Percentiles rank a stretch among this genome's conserved stretches.
Conservation (phyloP, 202 grass and related monocot genomes). For the Panicum virgatum region DNA sequence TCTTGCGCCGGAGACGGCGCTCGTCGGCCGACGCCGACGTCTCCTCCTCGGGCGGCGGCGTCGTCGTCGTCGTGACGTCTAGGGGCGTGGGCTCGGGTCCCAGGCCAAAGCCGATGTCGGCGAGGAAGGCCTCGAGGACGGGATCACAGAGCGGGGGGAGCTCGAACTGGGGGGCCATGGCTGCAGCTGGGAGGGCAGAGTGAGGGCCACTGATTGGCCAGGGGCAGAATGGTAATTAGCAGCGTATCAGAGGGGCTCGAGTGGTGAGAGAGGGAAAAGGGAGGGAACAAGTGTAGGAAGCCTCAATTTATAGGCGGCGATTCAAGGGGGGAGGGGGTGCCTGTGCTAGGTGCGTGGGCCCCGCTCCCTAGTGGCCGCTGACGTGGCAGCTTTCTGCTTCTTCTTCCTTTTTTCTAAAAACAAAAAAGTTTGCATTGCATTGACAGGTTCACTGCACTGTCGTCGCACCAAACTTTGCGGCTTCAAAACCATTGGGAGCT, state of each 20-base stretch:
- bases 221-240: constrained; percentile 50
- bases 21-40: constrained; percentile 15
- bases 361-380: background rate
- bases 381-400: constrained; percentile 25
- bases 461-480: background rate
- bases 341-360: constrained; percentile 21
- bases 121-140: constrained; percentile 54
- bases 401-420: background rate
- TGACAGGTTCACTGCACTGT: background rate
- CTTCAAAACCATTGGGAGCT: too few species aligned
- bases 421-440: background rate
- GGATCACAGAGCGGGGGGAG: constrained; percentile 21
- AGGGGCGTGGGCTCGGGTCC: background rate
- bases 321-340: background rate
- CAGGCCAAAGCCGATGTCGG: constrained; percentile 42
- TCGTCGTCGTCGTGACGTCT: background rate
- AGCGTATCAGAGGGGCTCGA: constrained; percentile 1
- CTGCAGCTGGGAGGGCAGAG: too few species aligned
- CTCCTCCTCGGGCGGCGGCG: constrained; percentile 8
- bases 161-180: constrained; percentile 47
- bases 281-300: constrained; percentile 49
- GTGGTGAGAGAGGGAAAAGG: constrained; percentile 72
- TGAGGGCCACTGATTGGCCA: background rate
- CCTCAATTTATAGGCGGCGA: constrained; percentile 55
- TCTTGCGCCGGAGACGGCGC: constrained; percentile 51